phyloP scores from a whole-genome alignment of 2,329 filamentous ascomycete species.

The Tolypocladium pustulatum region DNA sequence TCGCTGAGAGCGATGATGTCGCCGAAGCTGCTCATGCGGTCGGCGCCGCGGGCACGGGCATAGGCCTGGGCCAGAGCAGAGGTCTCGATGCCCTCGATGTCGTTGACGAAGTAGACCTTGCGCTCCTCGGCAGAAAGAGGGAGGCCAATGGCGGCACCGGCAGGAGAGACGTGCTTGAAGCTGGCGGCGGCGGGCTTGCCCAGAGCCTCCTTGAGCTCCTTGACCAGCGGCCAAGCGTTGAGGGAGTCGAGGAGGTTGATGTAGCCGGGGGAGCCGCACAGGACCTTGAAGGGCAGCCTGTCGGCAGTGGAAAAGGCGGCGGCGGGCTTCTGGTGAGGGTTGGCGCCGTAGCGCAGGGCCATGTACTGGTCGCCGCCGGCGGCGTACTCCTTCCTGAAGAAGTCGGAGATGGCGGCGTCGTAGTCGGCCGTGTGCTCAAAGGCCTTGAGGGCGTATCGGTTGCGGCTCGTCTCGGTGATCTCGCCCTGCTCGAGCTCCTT shows the following conservation, averaged over 20 bases:
- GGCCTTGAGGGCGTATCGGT: constrained; percentile 88
- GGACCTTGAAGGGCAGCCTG: constrained; percentile 86
- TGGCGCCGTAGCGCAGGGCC: constrained; percentile 85
- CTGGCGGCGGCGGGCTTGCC: constrained; percentile 85
- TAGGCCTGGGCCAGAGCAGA: constrained; percentile 90
- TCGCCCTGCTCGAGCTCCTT: constrained; percentile 81
- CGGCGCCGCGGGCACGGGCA: constrained; percentile 85
- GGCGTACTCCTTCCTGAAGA: constrained; percentile 96
- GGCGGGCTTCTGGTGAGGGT: constrained; percentile 97
- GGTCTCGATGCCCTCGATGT: constrained; percentile 78
- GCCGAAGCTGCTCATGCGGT: constrained; percentile 98
- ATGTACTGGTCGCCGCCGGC: constrained; percentile 74
- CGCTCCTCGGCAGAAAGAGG: constrained; percentile 79
- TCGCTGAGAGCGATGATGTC: constrained; percentile 92
- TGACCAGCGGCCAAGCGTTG: constrained; percentile 94
- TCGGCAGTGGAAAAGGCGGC: constrained; percentile 66
- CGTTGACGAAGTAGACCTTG: constrained; percentile 97
- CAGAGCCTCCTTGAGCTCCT: constrained; percentile 85
- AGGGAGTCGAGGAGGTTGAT: constrained; percentile 95
- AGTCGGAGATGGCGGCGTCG: constrained; percentile 86
- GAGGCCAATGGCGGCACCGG: constrained; percentile 87
- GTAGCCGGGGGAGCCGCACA: constrained; percentile 83
- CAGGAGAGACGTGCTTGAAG: constrained; percentile 98
- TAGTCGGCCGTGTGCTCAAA: constrained; percentile 98
- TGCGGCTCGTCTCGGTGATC: constrained; percentile 74